Percentiles rank a stretch among this genome's conserved stretches.
phyloP scores from a whole-genome alignment of 805 yeast genomes.

The Metschnikowia chrysomelidarum region DNA sequence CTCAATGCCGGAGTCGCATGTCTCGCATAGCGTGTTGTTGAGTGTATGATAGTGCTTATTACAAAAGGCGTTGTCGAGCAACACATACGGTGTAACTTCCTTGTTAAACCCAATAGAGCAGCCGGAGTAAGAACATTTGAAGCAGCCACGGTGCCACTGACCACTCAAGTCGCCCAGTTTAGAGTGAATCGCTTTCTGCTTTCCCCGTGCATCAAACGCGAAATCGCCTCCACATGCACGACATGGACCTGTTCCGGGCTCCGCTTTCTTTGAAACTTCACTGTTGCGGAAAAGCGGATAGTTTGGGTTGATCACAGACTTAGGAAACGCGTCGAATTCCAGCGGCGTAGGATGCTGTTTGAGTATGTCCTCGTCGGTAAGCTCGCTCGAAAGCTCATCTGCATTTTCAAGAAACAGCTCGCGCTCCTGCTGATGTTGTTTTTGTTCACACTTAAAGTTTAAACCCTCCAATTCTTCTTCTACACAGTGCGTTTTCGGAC shows the following conservation, averaged over 20 bases:
- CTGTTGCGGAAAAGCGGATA: slow-evolving; percentile 16
- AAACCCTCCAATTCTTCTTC: slow-evolving; percentile 32
- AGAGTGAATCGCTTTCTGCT: slow-evolving; percentile 70
- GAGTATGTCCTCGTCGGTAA: slow-evolving; percentile 15
- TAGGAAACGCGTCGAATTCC: slow-evolving; percentile 20
- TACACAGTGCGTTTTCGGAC: slow-evolving; percentile 33
- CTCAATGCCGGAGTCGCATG: slow-evolving; percentile 76
- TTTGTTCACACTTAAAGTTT: slow-evolving; percentile 20
- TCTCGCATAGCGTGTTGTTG: slow-evolving; percentile 71
- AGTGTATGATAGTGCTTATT: slow-evolving; percentile 68
- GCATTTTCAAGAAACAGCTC: background rate
- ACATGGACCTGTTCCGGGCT: slow-evolving; percentile 79
- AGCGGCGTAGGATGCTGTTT: slow-evolving; percentile 15
- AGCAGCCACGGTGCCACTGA: slow-evolving; percentile 92
- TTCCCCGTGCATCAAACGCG: slow-evolving; percentile 33
- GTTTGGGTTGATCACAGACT: slow-evolving; percentile 15
- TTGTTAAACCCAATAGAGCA: slow-evolving; percentile 62
- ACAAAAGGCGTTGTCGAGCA: slow-evolving; percentile 80
- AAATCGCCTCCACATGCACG: slow-evolving; percentile 65
- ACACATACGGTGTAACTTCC: slow-evolving; percentile 68
- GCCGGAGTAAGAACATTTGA: slow-evolving; percentile 54
- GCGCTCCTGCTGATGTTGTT: no score
- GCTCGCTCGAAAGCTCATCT: slow-evolving; percentile 1
- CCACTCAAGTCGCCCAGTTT: slow-evolving; percentile 82
- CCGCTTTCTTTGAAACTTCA: slow-evolving; percentile 19